Conservation (phyloP, 2,329 filamentous ascomycete species). For the Penicillium sp. region DNA sequence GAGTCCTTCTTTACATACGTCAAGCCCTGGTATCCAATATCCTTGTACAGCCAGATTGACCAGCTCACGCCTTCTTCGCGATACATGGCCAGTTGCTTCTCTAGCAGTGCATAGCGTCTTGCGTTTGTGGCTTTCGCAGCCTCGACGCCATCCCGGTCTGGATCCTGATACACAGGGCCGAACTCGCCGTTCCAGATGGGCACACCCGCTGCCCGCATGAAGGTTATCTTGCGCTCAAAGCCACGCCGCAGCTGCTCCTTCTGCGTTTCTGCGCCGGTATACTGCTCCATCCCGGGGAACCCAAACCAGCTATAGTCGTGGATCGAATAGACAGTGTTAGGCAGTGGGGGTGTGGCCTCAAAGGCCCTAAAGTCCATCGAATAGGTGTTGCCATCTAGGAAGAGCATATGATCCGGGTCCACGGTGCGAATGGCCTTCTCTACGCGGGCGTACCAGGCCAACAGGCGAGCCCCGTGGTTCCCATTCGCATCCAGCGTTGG, state of each 20-base stretch:
- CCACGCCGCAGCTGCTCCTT: slow-evolving; percentile 36
- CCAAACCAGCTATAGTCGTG: slow-evolving; percentile 41
- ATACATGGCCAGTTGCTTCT: slow-evolving; percentile 54
- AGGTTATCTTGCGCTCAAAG: neutral
- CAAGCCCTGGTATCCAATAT: slow-evolving; percentile 60
- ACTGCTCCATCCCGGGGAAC: slow-evolving; percentile 29
- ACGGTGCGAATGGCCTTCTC: slow-evolving; percentile 51
- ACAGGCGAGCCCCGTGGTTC: slow-evolving; percentile 39
- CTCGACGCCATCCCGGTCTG: neutral
- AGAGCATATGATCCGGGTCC: slow-evolving; percentile 51
- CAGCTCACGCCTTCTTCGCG: slow-evolving; percentile 55
- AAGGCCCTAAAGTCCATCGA: slow-evolving; percentile 47
- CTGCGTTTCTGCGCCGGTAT: slow-evolving; percentile 35
- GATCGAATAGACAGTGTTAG: slow-evolving; percentile 49
- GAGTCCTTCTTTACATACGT: slow-evolving; percentile 50
- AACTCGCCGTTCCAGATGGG: slow-evolving; percentile 59
- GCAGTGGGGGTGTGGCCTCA: slow-evolving; percentile 35
- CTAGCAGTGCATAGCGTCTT: slow-evolving; percentile 35
- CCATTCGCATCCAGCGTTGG: slow-evolving; percentile 32
- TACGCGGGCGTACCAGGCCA: slow-evolving; percentile 49
- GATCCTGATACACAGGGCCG: slow-evolving; percentile 41
- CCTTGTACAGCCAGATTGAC: slow-evolving; percentile 64
- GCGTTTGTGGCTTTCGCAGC: neutral
- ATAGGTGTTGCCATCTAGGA: slow-evolving; percentile 47
- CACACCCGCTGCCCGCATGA: slow-evolving; percentile 22